These are phyloP conservation scores for Aspergillus flavus DNA, from an alignment of 2,329 filamentous ascomycete species.

Conservation along the genomic window DNA sequence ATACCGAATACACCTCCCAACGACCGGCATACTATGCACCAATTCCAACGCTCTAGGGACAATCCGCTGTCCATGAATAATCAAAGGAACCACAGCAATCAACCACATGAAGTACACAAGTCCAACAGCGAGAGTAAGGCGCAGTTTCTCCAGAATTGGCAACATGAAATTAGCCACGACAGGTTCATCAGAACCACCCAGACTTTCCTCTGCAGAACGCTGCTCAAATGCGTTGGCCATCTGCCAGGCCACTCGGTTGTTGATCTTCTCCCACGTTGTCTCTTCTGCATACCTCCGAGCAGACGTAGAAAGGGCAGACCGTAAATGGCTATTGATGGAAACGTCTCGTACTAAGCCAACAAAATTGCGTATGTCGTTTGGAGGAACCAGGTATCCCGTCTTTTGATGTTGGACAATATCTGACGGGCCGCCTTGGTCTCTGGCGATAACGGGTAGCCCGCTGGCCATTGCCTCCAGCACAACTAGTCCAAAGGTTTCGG, in stretches of 20 bases:
- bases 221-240: slow-evolving; percentile 53
- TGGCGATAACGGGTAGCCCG: slow-evolving; percentile 68
- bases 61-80: slow-evolving; percentile 38
- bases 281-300: slow-evolving; percentile 62
- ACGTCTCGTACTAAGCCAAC: slow-evolving; percentile 57
- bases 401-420: slow-evolving; percentile 64
- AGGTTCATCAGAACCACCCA: not conserved
- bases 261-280: slow-evolving; percentile 72
- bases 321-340: slow-evolving; percentile 48
- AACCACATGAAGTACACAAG: slow-evolving; percentile 41
- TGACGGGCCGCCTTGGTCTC: slow-evolving; percentile 70
- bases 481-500: slow-evolving; percentile 72
- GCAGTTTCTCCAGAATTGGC: slow-evolving; percentile 27
- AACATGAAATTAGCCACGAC: not conserved
- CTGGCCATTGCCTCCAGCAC: slow-evolving; percentile 73
- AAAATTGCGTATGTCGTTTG: slow-evolving; percentile 62
- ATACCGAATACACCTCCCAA: not conserved
- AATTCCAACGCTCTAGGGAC: slow-evolving; percentile 21
- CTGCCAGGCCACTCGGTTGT: slow-evolving; percentile 68
- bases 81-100: slow-evolving; percentile 40
- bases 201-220: not conserved
- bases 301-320: slow-evolving; percentile 49
- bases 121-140: slow-evolving; percentile 32
- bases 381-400: slow-evolving; percentile 64
- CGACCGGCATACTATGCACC: not conserved